Base-by-base conservation (phyloP, 495 filamentous ascomycete genomes). In the Penicillium fimorum region DNA sequence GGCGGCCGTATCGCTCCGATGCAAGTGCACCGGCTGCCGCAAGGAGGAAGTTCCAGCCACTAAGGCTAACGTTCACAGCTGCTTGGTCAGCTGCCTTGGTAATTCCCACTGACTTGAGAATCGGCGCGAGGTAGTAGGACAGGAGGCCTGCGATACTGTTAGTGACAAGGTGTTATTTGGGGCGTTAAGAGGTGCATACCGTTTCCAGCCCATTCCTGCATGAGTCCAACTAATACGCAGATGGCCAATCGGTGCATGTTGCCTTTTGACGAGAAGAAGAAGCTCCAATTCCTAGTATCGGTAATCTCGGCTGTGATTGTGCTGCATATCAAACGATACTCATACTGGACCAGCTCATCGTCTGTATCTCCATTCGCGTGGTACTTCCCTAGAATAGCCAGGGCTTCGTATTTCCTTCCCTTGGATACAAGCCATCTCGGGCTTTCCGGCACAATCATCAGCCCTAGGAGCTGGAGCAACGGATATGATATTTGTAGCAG, bases 181-280 rank as follows among this genome's bases (percentile, higher is more conserved):
- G 8, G 30, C 30, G 2, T 24, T 35, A 8, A 17, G 45, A 13
- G 8, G 41, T 40, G 11, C 41, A 2, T 66, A 68, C 81, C 83
- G 59, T 87, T 88, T 53, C 86, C 86, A 57, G 79, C 82, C 82
- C 84, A 88, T 70, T 88, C 85, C 18, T 82, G 83, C 66, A 68
- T 68, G 5, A 68, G 32, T 63, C 85, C 85, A 46, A 84, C 73
- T 20, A 82, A 80, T 17, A 86, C 65, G 53, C 85, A 79, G 22
- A 88, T 69, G 5, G 63, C 47, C 10, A 88, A 63, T 17, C 86
- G 78, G 60, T 86, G 84, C 13, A 84, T 74, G 71, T 90, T 87
- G 52, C 87, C 86, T 66, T 77, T 83, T 47, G 84, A 87, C 41
- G 70, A 71, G 74, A 88, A 78, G 75, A 90, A 86, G 37, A 62